Evolutionary conservation across 352 stramenopile genomes (phyloP).

Genomic region (Phytophthora boehmeriae): DNA sequence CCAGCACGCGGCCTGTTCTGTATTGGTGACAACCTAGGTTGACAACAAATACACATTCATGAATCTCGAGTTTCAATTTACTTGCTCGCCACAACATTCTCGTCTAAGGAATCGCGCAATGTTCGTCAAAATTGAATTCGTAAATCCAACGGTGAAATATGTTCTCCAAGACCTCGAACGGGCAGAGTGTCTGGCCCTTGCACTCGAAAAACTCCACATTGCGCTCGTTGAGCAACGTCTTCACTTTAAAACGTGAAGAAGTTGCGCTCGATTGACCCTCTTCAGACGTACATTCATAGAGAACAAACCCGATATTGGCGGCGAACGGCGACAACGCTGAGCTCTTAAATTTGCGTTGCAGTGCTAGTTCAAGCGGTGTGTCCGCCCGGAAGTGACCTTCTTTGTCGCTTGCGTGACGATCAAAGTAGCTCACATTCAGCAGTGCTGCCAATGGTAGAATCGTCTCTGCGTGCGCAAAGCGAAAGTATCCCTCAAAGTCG

Average conservation of each 20-base stretch:
- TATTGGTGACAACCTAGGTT: background rate
- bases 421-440: constrained; percentile 76
- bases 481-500: constrained; percentile 67
- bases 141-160: constrained; percentile 73
- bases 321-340: constrained; percentile 70
- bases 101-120: constrained; percentile 40
- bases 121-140: constrained; percentile 68
- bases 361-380: constrained; percentile 56
- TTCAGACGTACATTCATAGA: constrained; percentile 61
- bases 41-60: constrained; percentile 13
- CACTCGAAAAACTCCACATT: constrained; percentile 65
- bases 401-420: constrained; percentile 54
- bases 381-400: constrained; percentile 68
- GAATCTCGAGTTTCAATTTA: constrained; percentile 1
- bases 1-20: background rate
- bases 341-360: constrained; percentile 60
- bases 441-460: constrained; percentile 78
- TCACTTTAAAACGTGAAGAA: constrained; percentile 41
- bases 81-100: background rate
- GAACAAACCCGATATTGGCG: constrained; percentile 84
- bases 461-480: constrained; percentile 87
- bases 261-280: background rate
- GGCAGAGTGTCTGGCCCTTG: constrained; percentile 43
- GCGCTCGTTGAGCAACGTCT: constrained; percentile 72
- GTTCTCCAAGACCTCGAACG: constrained; percentile 55